phyloP scores from a whole-genome alignment of 768 basidiomycete species.

The Mycena haematopus region DNA sequence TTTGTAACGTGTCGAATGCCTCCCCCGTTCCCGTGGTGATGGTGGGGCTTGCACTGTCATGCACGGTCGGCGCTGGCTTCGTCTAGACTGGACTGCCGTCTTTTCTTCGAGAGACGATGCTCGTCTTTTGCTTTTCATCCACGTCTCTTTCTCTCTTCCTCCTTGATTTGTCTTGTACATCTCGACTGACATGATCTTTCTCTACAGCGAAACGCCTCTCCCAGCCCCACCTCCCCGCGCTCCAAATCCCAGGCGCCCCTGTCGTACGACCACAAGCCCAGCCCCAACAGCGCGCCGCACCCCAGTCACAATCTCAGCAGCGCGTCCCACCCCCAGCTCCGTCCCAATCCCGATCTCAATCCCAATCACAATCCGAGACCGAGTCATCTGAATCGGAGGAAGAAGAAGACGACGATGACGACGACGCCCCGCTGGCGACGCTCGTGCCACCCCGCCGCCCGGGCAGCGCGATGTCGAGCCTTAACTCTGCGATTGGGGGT shows the following conservation, averaged over 20 bases:
- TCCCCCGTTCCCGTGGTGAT: too few species aligned
- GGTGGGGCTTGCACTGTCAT: too few species aligned
- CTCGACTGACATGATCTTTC: background rate
- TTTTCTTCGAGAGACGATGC: too few species aligned
- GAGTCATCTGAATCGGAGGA: constrained; percentile 33
- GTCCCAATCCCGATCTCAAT: too few species aligned
- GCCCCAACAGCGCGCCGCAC: background rate
- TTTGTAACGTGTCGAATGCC: too few species aligned
- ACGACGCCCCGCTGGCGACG: constrained; percentile 69
- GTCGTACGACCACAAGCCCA: background rate
- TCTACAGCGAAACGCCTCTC: constrained; percentile 10
- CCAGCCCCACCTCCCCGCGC: background rate
- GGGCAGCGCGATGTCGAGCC: constrained; percentile 61
- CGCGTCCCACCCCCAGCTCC: too few species aligned
- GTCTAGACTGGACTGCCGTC: too few species aligned
- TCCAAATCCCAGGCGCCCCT: background rate
- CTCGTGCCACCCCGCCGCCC: constrained; percentile 70
- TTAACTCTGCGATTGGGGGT: too few species aligned
- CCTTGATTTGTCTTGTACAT: too few species aligned
- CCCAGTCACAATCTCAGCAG: background rate
- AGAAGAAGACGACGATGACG: constrained; percentile 56
- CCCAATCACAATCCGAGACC: background rate
- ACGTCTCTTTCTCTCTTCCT: too few species aligned
- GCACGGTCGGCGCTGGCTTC: too few species aligned
- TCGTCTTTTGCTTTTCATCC: background rate